Base-by-base conservation (phyloP, 139 green algal genomes). In the Volvox reticuliferus region DNA sequence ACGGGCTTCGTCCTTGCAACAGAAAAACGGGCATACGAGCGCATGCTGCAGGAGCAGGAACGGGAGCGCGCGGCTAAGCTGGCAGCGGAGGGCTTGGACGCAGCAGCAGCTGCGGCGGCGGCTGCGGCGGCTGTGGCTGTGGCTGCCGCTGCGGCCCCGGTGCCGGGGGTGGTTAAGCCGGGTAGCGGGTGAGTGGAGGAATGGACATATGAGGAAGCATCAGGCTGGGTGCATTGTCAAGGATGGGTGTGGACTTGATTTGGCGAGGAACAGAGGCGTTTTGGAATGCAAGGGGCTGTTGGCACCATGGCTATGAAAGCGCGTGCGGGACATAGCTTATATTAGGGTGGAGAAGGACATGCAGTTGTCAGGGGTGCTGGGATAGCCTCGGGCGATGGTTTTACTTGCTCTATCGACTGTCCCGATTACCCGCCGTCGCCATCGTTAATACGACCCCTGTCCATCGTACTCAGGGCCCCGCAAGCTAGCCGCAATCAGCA, bases 1-100 rank as follows among this genome's bases (percentile, higher is more conserved):
- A 90, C 75, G 32, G 86, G 86, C 14, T 90, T 78, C 55, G 76
- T 77, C n/a, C 75, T 90, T 24, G 86, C 86, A 13, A 90, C 86
- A 30, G 86, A 90, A 37, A 82, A 82, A 50, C 85, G 85, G 20
- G 85, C 85, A 9, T 33, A 65, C 12, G 85, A 89, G 85, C 85
- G 85, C 69, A 37, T 79, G 69, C 3, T 30, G 37, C 28, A 35
- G 28, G 85, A 89, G n/a, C n/a, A 79, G 69, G 85, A 89, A 55
- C 26, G n/a, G 37, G 13, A 50, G 37, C 69, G 44, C 37, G 81
- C 1, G 6, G 69, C 69, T 16, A 35, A 33, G 62, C 24, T 89
- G 55, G 79, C 79, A 30, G 50, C 50, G 44, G 28, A 24, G 77
- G 77, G 16, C 1, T 13, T 28, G 6, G 82, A 33, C 20, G 21